Conservation (phyloP, 768 basidiomycete species). For the Clitopilus passeckerianus region DNA sequence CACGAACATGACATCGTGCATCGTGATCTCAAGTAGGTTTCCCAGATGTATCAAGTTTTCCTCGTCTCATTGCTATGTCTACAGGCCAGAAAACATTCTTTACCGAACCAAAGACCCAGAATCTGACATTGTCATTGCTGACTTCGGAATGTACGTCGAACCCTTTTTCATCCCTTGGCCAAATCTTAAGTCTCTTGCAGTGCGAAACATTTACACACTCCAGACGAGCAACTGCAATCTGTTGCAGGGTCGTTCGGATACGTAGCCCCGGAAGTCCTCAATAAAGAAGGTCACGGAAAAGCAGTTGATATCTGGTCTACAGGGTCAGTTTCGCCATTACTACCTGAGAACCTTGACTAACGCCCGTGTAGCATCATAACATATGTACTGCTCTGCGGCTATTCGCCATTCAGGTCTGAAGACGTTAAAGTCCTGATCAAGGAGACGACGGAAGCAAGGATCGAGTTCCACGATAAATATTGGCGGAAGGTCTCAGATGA, state of each 20-base stretch:
- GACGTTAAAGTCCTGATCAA: slow-evolving; percentile 68
- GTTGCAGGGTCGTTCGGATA: slow-evolving; percentile 85
- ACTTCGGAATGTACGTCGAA: slow-evolving; percentile 91
- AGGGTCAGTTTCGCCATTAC: slow-evolving; percentile 50
- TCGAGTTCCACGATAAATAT: slow-evolving; percentile 91
- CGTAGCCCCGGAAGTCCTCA: slow-evolving; percentile 86
- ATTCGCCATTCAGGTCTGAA: slow-evolving; percentile 89
- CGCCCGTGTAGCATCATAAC: slow-evolving; percentile 69
- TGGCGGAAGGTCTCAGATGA: slow-evolving; percentile 86
- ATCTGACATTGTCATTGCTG: slow-evolving; percentile 91
- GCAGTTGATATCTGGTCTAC: slow-evolving; percentile 93
- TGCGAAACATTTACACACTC: slow-evolving; percentile 74
- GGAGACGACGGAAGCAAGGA: slow-evolving; percentile 80
- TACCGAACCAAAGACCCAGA: slow-evolving; percentile 73
- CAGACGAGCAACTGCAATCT: slow-evolving; percentile 65
- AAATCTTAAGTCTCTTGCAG: slow-evolving; percentile 27
- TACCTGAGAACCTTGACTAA: neutral
- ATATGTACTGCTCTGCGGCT: slow-evolving; percentile 92
- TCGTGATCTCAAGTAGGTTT: slow-evolving; percentile 82
- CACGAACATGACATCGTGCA: slow-evolving; percentile 94
- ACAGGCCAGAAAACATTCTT: slow-evolving; percentile 92
- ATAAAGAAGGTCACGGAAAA: slow-evolving; percentile 81
- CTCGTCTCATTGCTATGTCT: slow-evolving; percentile 1
- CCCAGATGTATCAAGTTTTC: neutral
- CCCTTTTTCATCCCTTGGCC: neutral